Conservation (phyloP, 257 asterid species). For the Avicennia marina region DNA sequence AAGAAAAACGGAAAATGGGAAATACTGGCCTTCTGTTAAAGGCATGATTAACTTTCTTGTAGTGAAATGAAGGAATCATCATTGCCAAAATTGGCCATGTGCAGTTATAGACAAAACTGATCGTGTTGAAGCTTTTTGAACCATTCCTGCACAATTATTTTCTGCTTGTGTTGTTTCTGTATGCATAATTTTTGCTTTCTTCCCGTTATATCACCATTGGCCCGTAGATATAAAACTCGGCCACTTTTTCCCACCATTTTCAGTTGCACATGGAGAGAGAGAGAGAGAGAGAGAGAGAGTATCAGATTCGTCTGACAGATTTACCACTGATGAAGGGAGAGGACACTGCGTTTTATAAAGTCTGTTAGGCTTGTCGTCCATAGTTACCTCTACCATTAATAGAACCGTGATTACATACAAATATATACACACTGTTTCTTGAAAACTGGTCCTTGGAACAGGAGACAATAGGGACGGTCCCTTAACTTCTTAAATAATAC, state of each 20-base stretch:
- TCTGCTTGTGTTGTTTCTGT: background rate
- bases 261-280: background rate
- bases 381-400: background rate
- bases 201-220: background rate
- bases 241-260: too few species aligned
- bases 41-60: conserved; percentile 21
- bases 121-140: conserved; percentile 32
- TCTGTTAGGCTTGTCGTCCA: conserved; percentile 51
- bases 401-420: background rate
- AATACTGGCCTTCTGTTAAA: conserved; percentile 15
- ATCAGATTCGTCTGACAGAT: conserved; percentile 58
- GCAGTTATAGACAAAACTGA: conserved; percentile 25
- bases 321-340: conserved; percentile 22
- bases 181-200: background rate
- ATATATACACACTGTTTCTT: too few species aligned
- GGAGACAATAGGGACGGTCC: too few species aligned
- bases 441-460: too few species aligned
- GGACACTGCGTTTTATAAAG: conserved; percentile 26
- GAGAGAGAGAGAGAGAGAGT: conserved; percentile 20
- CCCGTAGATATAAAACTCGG: background rate
- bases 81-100: conserved; percentile 12
- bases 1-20: too few species aligned
- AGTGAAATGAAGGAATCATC: conserved; percentile 14
- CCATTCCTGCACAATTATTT: conserved; percentile 23
- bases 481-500: background rate